phyloP scores from a whole-genome alignment of 305 asterid genomes.

The Fraxinus latifolia region DNA sequence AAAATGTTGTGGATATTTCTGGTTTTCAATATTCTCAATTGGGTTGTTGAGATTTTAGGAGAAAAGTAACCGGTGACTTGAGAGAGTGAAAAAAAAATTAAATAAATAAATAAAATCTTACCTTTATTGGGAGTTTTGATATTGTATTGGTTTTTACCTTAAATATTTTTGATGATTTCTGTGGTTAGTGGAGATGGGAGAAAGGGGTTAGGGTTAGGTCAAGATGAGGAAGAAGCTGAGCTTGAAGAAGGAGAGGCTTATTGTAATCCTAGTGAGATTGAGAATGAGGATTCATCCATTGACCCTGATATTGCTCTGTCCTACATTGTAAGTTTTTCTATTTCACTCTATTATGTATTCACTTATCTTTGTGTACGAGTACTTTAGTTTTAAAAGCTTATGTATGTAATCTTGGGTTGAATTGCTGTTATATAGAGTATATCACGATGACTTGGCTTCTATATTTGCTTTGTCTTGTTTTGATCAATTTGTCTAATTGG shows the following conservation, averaged over 20 bases:
- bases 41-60: conserved; percentile 30
- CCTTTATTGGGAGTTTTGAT: conserved; percentile 16
- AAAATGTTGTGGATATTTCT: conserved; percentile 1
- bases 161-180: conserved; percentile 55
- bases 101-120: background rate
- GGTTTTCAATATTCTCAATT: conserved; percentile 14
- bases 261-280: conserved; percentile 24
- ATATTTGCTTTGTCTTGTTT: background rate
- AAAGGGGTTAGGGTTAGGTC: conserved; percentile 60
- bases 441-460: background rate
- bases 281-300: conserved; percentile 54
- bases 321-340: conserved; percentile 65
- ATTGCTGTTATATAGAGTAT: conserved; percentile 1
- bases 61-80: conserved; percentile 35
- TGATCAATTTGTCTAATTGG: conserved; percentile 9
- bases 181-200: conserved; percentile 75
- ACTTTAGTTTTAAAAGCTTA: conserved; percentile 4
- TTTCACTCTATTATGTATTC: background rate
- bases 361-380: conserved; percentile 9
- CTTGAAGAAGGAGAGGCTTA: conserved; percentile 97
- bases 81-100: no score
- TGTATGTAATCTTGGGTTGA: conserved; percentile 12
- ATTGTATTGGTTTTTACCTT: background rate
- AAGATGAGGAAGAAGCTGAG: conserved; percentile 65
- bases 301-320: conserved; percentile 95